Evolutionary conservation across 805 yeast species (phyloP).

Genomic region (Sugiyamaella boreocaroliniensis): DNA sequence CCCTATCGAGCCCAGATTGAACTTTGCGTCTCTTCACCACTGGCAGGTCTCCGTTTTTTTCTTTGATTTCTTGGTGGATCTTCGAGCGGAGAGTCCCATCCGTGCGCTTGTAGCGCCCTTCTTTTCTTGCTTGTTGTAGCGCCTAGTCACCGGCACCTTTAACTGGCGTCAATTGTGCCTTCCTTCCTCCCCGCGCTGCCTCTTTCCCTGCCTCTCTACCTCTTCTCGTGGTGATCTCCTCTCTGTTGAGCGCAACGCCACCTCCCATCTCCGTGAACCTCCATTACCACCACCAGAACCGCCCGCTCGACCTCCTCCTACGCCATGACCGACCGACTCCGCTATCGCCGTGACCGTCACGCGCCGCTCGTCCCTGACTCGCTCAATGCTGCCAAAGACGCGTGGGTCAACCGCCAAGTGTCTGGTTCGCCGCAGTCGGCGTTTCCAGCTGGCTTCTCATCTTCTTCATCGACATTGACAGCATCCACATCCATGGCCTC

Average conservation of each 20-base stretch:
- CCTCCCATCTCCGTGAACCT: background rate
- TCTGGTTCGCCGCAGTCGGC: constrained; percentile 8
- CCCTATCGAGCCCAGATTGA: background rate
- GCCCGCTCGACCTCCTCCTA: too few species aligned
- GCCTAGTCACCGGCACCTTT: too few species aligned
- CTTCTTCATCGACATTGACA: constrained; percentile 2
- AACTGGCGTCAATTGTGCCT: background rate
- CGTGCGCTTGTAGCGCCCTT: background rate
- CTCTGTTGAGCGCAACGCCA: background rate
- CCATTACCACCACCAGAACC: too few species aligned
- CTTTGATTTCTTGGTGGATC: background rate
- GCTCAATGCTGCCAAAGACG: constrained; percentile 34
- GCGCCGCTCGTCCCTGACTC: constrained; percentile 1
- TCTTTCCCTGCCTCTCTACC: background rate
- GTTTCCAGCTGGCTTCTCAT: constrained; percentile 1
- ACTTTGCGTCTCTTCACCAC: background rate
- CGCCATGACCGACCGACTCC: background rate
- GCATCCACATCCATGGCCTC: background rate
- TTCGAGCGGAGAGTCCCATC: too few species aligned
- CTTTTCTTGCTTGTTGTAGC: background rate
- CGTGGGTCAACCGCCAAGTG: constrained; percentile 50
- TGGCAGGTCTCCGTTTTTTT: background rate
- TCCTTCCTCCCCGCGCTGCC: background rate
- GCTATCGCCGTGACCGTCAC: background rate
- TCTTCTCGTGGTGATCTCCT: background rate